Conservation (phyloP, 1,139 yeast species). For the Pneumocystis oryctolagi region DNA sequence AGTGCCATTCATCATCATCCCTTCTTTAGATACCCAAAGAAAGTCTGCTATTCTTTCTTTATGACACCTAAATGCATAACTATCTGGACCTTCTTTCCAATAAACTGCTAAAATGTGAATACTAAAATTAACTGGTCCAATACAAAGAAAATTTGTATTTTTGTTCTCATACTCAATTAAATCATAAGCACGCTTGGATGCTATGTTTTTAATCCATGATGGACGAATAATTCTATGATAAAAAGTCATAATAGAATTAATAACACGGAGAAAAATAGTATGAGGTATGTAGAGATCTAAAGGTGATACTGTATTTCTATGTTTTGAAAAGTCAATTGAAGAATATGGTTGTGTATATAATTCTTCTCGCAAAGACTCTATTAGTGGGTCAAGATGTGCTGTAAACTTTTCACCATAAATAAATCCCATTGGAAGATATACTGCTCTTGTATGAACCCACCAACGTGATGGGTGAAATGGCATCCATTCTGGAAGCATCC, state of each 20-base stretch:
- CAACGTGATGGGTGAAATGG: constrained; percentile 92
- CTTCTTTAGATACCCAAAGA: constrained; percentile 74
- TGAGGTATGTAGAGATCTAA: constrained; percentile 92
- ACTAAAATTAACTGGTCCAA: constrained; percentile 90
- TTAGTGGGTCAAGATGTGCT: constrained; percentile 52
- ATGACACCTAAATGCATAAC: constrained; percentile 44
- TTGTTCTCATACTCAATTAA: constrained; percentile 56
- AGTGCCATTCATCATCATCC: constrained; percentile 90
- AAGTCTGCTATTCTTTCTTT: constrained; percentile 57
- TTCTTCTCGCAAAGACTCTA: constrained; percentile 55
- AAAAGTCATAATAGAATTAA: constrained; percentile 42
- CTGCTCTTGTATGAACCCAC: constrained; percentile 98
- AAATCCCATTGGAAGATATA: constrained; percentile 78
- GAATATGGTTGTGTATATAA: constrained; percentile 56
- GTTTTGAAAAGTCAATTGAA: constrained; percentile 47
- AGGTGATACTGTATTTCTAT: constrained; percentile 78
- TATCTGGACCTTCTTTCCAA: constrained; percentile 54
- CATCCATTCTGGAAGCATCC: constrained; percentile 53
- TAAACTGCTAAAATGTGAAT: constrained; percentile 61
- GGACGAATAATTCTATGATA: constrained; percentile 68
- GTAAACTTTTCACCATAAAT: constrained; percentile 37
- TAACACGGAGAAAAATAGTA: constrained; percentile 46
- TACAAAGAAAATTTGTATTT: constrained; percentile 70
- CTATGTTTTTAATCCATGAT: constrained; percentile 43
- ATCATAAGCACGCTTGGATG: constrained; percentile 43